A percentile compares a stretch with the other conserved stretches of the same genome.
phyloP scores from a whole-genome alignment of 2,329 filamentous ascomycete genomes.

The Penicillium decumbens region DNA sequence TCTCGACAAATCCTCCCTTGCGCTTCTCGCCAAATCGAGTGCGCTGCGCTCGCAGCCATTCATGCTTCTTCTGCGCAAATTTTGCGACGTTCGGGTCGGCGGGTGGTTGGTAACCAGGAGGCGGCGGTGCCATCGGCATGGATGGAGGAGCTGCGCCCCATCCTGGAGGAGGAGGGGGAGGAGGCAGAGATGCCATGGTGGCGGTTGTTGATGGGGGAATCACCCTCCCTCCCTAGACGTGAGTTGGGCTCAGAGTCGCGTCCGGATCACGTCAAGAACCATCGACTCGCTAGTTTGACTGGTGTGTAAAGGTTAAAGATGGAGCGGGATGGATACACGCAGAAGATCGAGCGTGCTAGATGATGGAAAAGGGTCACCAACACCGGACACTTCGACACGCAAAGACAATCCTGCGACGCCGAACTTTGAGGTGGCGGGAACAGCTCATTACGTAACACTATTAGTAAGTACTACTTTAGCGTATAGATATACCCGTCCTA shows the following conservation, averaged over 20 bases:
- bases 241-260: constrained; percentile 31
- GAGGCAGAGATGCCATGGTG: constrained; percentile 57
- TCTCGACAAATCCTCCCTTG: constrained; percentile 93
- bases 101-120: constrained; percentile 76
- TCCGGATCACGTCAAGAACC: constrained; percentile 31
- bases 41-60: constrained; percentile 89
- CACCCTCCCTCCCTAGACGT: constrained; percentile 25
- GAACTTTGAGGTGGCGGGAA: constrained; percentile 38
- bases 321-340: neutral
- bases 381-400: constrained; percentile 18
- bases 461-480: neutral
- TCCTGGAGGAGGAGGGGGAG: constrained; percentile 64
- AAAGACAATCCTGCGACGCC: constrained; percentile 23
- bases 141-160: constrained; percentile 55
- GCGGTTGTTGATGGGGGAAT: constrained; percentile 23
- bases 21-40: constrained; percentile 96
- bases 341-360: neutral
- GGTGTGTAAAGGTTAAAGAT: neutral
- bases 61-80: constrained; percentile 97
- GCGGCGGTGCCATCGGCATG: constrained; percentile 64
- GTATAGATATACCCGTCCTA: neutral
- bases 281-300: constrained; percentile 10
- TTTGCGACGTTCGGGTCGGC: constrained; percentile 83
- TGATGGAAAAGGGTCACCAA: constrained; percentile 17
- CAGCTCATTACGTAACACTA: neutral